These are phyloP conservation scores for Hydnomerulius pinastri DNA, from an alignment of 768 basidiomycete species.

Conservation along the genomic window DNA sequence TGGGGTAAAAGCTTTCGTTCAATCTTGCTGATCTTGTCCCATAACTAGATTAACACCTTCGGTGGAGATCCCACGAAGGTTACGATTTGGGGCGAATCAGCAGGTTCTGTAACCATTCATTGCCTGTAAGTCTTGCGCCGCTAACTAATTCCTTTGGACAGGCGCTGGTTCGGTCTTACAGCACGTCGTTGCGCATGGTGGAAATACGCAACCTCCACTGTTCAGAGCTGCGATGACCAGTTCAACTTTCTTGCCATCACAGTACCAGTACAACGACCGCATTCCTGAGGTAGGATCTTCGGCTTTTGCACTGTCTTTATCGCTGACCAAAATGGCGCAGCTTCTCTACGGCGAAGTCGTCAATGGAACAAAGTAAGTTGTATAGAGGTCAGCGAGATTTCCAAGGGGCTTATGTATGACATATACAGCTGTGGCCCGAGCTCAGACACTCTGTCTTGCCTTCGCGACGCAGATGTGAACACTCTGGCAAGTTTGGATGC, in stretches of 20 bases:
- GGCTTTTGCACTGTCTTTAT: background rate
- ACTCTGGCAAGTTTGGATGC: constrained; percentile 29
- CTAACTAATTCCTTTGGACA: constrained; percentile 14
- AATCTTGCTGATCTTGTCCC: background rate
- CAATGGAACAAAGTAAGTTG: constrained; percentile 36
- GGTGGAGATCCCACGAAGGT: constrained; percentile 35
- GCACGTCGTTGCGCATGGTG: constrained; percentile 49
- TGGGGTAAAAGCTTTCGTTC: background rate
- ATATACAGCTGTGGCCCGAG: constrained; percentile 23
- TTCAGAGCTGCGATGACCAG: constrained; percentile 48
- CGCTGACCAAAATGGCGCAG: constrained; percentile 16
- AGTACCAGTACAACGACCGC: constrained; percentile 44
- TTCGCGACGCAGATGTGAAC: constrained; percentile 20
- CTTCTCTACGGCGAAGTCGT: constrained; percentile 35
- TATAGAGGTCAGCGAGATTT: background rate
- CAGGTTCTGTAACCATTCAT: too few relatives aligned
- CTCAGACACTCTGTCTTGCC: constrained; percentile 26
- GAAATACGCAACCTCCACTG: constrained; percentile 46
- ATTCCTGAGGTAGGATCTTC: constrained; percentile 38
- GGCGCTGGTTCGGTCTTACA: constrained; percentile 54
- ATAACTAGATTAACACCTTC: constrained; percentile 30
- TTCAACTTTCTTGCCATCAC: constrained; percentile 46
- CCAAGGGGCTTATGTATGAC: background rate
- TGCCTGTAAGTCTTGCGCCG: too few relatives aligned
- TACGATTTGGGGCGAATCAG: constrained; percentile 37